These are phyloP conservation scores for Nicotiana paniculata DNA, from an alignment of 257 asterid species.

Conservation along the genomic window DNA sequence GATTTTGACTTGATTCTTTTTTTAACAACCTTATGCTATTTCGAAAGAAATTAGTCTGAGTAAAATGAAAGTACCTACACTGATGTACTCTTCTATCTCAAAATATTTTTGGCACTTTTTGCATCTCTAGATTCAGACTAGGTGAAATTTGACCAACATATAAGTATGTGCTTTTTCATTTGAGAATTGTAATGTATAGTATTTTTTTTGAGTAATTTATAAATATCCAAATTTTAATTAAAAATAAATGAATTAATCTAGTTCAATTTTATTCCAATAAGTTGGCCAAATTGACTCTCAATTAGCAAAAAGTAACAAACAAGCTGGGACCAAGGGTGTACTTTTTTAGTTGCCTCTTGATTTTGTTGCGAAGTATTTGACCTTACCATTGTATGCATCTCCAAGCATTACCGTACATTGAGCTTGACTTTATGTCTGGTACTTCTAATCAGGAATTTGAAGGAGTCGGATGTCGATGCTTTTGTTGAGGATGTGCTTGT, in stretches of 20 bases:
- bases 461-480: conserved; percentile 59
- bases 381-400: background rate
- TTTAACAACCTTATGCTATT: background rate
- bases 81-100: background rate
- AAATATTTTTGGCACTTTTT: background rate
- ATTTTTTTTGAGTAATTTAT: background rate
- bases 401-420: background rate
- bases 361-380: background rate
- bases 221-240: background rate
- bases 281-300: too few species aligned
- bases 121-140: background rate
- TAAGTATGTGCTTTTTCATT: background rate
- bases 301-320: background rate
- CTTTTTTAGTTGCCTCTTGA: background rate
- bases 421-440: background rate
- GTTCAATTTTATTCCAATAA: background rate
- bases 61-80: background rate
- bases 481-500: conserved; percentile 90
- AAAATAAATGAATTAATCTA: background rate
- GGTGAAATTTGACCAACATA: background rate
- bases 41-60: background rate
- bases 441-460: conserved; percentile 48
- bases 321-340: background rate
- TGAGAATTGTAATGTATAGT: background rate
- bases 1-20: background rate